Percentiles rank a stretch among this genome's conserved stretches.
Conservation (phyloP, 1,284 basidiomycete species). For the Melampsora larici-populina region DNA sequence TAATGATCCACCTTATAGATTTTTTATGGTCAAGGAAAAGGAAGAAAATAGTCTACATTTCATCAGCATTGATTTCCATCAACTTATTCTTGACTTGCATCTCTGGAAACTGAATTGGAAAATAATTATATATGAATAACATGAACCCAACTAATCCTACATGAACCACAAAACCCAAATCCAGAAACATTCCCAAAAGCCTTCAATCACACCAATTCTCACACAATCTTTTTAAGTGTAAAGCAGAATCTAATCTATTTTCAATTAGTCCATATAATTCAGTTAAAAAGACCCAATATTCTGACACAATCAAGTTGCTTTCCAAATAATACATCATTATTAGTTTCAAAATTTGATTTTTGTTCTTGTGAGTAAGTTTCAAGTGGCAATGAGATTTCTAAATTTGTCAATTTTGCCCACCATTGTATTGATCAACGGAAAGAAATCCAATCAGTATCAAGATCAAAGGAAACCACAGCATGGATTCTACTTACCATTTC, state of each 20-base stretch:
- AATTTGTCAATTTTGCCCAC: slow-evolving; percentile 30
- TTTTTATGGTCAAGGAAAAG: too few relatives aligned
- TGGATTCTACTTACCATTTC: slow-evolving; percentile 33
- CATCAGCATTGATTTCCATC: too few relatives aligned
- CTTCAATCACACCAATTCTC: slow-evolving; percentile 38
- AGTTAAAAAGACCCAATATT: slow-evolving; percentile 2
- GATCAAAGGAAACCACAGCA: too few relatives aligned
- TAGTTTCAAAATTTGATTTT: background rate
- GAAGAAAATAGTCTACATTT: too few relatives aligned
- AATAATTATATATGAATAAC: too few relatives aligned
- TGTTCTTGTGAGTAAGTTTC: background rate
- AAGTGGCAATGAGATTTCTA: slow-evolving; percentile 16
- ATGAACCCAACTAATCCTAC: too few relatives aligned
- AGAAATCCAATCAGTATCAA: too few relatives aligned
- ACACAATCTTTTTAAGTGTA: slow-evolving; percentile 21
- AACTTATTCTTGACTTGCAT: too few relatives aligned
- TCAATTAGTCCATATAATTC: slow-evolving; percentile 12
- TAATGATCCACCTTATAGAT: too few relatives aligned
- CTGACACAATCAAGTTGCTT: slow-evolving; percentile 8
- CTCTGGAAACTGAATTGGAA: too few relatives aligned
- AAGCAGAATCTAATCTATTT: slow-evolving; percentile 10
- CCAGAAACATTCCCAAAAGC: too few relatives aligned
- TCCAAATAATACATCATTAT: background rate
- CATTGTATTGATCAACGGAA: background rate
- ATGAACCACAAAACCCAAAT: too few relatives aligned